Conservation (phyloP, 2,329 filamentous ascomycete species). For the Aspergillus intermedius region DNA sequence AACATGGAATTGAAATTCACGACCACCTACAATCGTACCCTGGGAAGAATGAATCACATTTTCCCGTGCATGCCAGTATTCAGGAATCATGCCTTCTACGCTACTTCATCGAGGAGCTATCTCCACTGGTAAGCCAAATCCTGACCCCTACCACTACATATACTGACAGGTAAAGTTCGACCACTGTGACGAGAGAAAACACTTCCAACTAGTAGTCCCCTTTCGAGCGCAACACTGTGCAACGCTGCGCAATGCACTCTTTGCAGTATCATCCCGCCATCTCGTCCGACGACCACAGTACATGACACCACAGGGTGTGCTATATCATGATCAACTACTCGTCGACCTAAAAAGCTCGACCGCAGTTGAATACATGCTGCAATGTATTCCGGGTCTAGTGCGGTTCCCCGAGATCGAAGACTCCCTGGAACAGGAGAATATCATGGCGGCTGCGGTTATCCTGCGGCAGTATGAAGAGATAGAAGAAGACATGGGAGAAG, state of each 20-base stretch:
- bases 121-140: constrained; percentile 14
- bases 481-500: constrained; percentile 17
- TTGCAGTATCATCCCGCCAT: constrained; percentile 18
- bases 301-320: constrained; percentile 8
- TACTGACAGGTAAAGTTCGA: constrained; percentile 13
- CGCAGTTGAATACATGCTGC: constrained; percentile 17
- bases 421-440: constrained; percentile 15
- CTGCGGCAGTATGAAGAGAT: constrained; percentile 21
- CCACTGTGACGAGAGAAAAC: constrained; percentile 14
- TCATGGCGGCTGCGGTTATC: constrained; percentile 21
- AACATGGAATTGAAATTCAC: not conserved
- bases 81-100: constrained; percentile 17
- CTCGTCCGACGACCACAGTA: constrained; percentile 16
- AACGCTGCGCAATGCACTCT: constrained; percentile 17
- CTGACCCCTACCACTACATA: no score
- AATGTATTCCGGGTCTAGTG: constrained; percentile 16
- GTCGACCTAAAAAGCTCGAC: constrained; percentile 9
- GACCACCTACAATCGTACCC: no score
- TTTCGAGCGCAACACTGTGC: constrained; percentile 12
- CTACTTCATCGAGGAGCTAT: constrained; percentile 21
- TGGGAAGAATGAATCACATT: not conserved
- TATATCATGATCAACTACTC: constrained; percentile 12
- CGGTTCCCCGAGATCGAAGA: constrained; percentile 12
- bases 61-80: not conserved
- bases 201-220: constrained; percentile 16